Evolutionary conservation across 164 flowering plant genomes (phyloP), one percentile per base, ranked within the genome.

Genomic region (Hamamelis virginiana): DNA sequence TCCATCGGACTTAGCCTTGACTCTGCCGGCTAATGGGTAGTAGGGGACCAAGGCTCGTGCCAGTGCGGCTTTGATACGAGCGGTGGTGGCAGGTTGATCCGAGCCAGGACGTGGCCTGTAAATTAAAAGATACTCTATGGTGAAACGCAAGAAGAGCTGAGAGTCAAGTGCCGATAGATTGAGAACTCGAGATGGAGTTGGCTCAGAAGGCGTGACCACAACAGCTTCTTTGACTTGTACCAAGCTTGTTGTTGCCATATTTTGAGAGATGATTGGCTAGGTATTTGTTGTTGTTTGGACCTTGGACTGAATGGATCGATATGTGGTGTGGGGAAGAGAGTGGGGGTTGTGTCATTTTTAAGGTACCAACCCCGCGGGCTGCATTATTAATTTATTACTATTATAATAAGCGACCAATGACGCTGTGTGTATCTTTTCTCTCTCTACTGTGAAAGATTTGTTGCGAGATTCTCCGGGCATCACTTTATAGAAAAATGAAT

Each of bases 71-170:
- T 81, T 83, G 62, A 90, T 9, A 0, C 78, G 82, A 0, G 78
- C 75, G 0, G 65, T 19, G 33, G 57, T 53, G 8, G 69, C 47
- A 0, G 14, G 6, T 0, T 65, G 78, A 43, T 85, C 78, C 0
- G 48, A 19, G 3, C 66, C 74, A 8, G 74, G 73, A 5, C 22
- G 26, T 13, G 84, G 71, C 18, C 27, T 55, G 79, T 81, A 90
- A 56, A 89, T 72, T 14, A 89, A 66, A 48, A 89, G 81, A 61
- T 88, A 90, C 47, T 90, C 96, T 15, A 89, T 77, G 61, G 89
- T 82, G 81, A 87, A 90, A 15, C 96, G 90, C 4, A 89, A 78
- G 76, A 90, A 90, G 71, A 80, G 88, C 74, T 90, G 92, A 38
- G 96, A 90, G 53, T 90, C 96, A 12, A 90, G 65, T 1, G 92